Evolutionary conservation across 2,329 filamentous ascomycete species (phyloP).

Genomic region (Whalleya microplaca): DNA sequence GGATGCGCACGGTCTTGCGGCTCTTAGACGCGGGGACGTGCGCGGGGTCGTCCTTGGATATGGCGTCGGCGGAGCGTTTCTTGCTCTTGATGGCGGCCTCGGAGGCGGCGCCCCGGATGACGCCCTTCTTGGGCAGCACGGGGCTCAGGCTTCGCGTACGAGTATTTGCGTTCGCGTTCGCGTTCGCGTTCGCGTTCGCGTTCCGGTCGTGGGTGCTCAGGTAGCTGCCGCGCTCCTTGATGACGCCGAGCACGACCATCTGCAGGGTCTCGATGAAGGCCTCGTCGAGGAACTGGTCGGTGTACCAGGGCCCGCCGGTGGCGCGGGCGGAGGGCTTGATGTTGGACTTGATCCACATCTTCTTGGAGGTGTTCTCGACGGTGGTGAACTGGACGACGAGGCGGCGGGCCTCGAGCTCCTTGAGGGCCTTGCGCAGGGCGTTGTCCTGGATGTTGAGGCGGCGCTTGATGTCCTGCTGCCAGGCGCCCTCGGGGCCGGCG

Average conservation of each 20-base stretch:
- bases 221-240: conserved; percentile 39
- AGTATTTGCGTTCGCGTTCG: too few relatives aligned
- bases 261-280: conserved; percentile 82
- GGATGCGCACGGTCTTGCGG: conserved; percentile 46
- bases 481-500: conserved; percentile 82
- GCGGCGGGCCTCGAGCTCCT: conserved; percentile 78
- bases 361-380: conserved; percentile 86
- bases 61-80: conserved; percentile 56
- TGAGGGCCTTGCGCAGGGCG: conserved; percentile 79
- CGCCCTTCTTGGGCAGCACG: conserved; percentile 59
- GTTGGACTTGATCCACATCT: conserved; percentile 92
- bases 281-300: conserved; percentile 85
- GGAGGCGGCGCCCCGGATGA: conserved; percentile 52
- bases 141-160: conserved; percentile 39
- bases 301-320: conserved; percentile 93
- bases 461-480: conserved; percentile 83
- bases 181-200: too few relatives aligned
- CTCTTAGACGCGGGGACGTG: conserved; percentile 37
- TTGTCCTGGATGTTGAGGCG: conserved; percentile 83
- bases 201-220: conserved; percentile 39
- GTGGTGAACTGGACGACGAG: conserved; percentile 90
- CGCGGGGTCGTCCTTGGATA: conserved; percentile 41
- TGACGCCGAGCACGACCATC: conserved; percentile 40
- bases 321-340: conserved; percentile 86
- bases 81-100: conserved; percentile 46